A percentile compares a stretch with the other conserved stretches of the same genome.
Conservation (phyloP, 352 stramenopile species). For the Globisporangium cylindrosporum region DNA sequence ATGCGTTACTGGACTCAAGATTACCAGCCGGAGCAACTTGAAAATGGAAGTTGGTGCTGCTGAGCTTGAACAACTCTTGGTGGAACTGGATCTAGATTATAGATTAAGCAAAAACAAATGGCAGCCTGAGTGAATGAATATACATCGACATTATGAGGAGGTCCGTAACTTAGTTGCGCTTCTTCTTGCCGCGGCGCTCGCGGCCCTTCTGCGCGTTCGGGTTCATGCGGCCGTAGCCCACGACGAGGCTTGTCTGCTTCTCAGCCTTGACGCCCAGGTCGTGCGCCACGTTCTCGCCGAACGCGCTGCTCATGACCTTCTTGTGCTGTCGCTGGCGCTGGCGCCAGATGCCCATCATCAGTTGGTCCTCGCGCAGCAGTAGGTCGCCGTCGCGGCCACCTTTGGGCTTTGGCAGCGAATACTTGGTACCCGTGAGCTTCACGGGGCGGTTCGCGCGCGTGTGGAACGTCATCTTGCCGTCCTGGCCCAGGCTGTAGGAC, state of each 20-base stretch:
- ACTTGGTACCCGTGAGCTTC: slow-evolving; percentile 96
- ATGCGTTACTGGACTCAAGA: no score
- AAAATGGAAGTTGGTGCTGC: not conserved
- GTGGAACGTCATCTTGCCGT: slow-evolving; percentile 89
- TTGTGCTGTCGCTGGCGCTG: slow-evolving; percentile 92
- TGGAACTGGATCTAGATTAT: slow-evolving; percentile 1
- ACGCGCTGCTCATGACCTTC: slow-evolving; percentile 91
- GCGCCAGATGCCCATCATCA: slow-evolving; percentile 95
- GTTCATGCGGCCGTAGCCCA: slow-evolving; percentile 95
- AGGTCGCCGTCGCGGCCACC: slow-evolving; percentile 93
- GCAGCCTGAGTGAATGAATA: not conserved
- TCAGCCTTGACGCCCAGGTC: slow-evolving; percentile 92
- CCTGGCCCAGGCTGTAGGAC: slow-evolving; percentile 91
- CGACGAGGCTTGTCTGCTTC: slow-evolving; percentile 86
- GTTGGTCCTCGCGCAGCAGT: slow-evolving; percentile 96
- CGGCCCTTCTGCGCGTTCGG: slow-evolving; percentile 95
- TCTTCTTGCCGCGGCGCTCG: slow-evolving; percentile 97
- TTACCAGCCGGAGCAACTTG: not conserved
- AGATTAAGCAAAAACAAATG: not conserved
- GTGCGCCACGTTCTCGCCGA: slow-evolving; percentile 93
- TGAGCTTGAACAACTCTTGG: not conserved
- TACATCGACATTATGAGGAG: not conserved
- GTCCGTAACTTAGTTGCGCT: slow-evolving; percentile 65
- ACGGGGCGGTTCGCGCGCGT: slow-evolving; percentile 72
- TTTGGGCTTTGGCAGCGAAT: slow-evolving; percentile 95